Base-by-base conservation (phyloP, 176 grass and related monocot species). In the Triticum aestivum region DNA sequence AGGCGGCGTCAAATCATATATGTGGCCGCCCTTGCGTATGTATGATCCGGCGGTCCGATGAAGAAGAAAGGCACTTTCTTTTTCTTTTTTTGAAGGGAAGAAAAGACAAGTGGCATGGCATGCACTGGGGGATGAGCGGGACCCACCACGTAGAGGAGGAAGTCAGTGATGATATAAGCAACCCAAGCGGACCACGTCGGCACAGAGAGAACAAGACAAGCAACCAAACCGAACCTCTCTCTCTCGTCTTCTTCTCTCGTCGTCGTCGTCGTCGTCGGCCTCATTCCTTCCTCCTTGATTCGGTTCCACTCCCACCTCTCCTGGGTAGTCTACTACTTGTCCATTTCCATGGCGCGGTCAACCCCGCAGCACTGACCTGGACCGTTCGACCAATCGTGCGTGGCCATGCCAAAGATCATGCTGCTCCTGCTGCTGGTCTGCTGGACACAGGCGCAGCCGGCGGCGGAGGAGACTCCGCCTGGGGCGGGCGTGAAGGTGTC, bases 401-500 rank as follows among this genome's bases (percentile, higher is more conserved):
- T 58, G 54, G 54, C 38, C 21, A 87, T 90, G 79, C 51, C 77
- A 3, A 44, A 20, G 15, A 41, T 24, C 37, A 3, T 86, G 39
- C 44, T 87, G 33, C 5, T 84, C 6, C 11, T 86, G 6, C 29
- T 89, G 33, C 0, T 30, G 29, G 29, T 89, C 2, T 51, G 41
- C 3, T 63, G 42, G 11, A 49, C 62, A 5, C 29, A 59, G 0
- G 54, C 77, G 51, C 77, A 84, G 24, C 61, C 85, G 30, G 30
- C 70, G 11, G 69, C 82, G 0, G 9, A 70, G 23, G 71, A 73
- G 6, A 33, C 52, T 4, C 30, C 76, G 2, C 0, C 38, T 2
- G 89, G 89, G 2, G 81, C 14, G 5, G 86, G 84, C 37, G 71
- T 81, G 49, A 74, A 80, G 51, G 81, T 93, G 0, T 93, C 90